Evolutionary conservation across 2,329 filamentous ascomycete genomes (phyloP), one percentile per base, ranked within the genome.

Genomic region (Fusarium sacchari): DNA sequence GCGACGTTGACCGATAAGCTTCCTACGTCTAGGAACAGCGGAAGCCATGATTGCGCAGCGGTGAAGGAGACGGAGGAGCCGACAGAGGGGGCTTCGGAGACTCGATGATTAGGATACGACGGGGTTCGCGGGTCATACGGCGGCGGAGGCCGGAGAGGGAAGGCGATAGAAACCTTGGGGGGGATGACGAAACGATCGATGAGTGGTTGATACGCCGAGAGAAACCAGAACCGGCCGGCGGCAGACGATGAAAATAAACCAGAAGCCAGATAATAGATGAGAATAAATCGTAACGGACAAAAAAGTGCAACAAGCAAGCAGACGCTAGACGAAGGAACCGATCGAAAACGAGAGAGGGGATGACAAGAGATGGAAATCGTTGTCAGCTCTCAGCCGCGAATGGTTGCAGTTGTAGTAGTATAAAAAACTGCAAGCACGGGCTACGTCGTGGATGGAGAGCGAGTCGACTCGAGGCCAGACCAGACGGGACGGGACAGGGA

Each of bases 1-100:
- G 80, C 92, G 90, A 79, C 91, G 89, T 76, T 89, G 89, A 80
- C 90, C 90, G 81, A 92, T 88, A 77, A 90, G 82, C 83, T 90
- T 91, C 83, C 88, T 91, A 82, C 90, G 89, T 79, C 89, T 88
- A 79, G 87, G 81, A 67, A 74, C 78, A 75, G 70, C 82, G 79
- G 67, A 69, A 65, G 82, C 79, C 81, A 82, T 83, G 74, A 52
- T 78, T 78, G 72, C 74, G 71, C 69, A 69, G 67, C 69, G 73
- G 74, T 72, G 59, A 73, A 76, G 75, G 76, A 72, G 76, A 78
- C 71, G 69, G 69, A 76, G 74, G 72, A 75, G 74, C 74, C 69
- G 78, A 77, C 76, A 72, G 77, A 79, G 72, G 75, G 74, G 74
- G 76, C 78, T 78, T 76, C 75, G 75, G 75, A 58, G 77, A 78